Evolutionary conservation across 495 filamentous ascomycete species (phyloP).

Genomic region (Aspergillus mulundensis): DNA sequence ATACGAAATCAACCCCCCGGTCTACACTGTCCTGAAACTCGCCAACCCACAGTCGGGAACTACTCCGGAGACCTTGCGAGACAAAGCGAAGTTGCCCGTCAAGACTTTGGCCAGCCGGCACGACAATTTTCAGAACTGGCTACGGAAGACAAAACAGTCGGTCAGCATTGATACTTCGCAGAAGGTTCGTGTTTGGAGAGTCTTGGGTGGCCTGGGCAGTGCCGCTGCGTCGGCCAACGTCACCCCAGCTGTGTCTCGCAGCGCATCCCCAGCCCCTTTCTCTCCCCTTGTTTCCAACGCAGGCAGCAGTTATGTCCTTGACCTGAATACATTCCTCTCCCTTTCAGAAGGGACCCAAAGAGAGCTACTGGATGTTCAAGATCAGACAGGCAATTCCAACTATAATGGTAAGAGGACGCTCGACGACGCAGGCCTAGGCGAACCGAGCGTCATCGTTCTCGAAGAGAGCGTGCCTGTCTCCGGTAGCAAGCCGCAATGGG

Average conservation of each 20-base stretch:
- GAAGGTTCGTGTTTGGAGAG: slow-evolving; percentile 77
- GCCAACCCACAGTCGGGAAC: slow-evolving; percentile 52
- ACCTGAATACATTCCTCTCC: slow-evolving; percentile 63
- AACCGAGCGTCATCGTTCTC: slow-evolving; percentile 67
- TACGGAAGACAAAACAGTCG: slow-evolving; percentile 65
- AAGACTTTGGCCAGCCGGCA: slow-evolving; percentile 65
- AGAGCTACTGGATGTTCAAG: slow-evolving; percentile 62
- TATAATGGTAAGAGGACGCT: slow-evolving; percentile 71
- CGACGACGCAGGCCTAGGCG: slow-evolving; percentile 57
- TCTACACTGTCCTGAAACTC: slow-evolving; percentile 82
- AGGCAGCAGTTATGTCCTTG: slow-evolving; percentile 66
- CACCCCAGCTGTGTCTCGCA: slow-evolving; percentile 57
- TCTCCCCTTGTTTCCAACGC: slow-evolving; percentile 43
- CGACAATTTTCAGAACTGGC: slow-evolving; percentile 63
- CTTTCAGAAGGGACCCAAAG: slow-evolving; percentile 65
- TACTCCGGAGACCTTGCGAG: slow-evolving; percentile 56
- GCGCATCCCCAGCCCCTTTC: slow-evolving; percentile 45
- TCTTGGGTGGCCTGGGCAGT: slow-evolving; percentile 50
- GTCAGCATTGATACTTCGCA: slow-evolving; percentile 58
- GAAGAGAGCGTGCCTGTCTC: slow-evolving; percentile 65
- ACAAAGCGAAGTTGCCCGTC: slow-evolving; percentile 54
- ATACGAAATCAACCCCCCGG: slow-evolving; percentile 79
- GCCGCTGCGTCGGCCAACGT: slow-evolving; percentile 43
- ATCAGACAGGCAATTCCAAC: slow-evolving; percentile 69
- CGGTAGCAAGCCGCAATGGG: slow-evolving; percentile 54